Conservation (phyloP, 192 early-diverging fungal species). For the Coemansia sp. region DNA sequence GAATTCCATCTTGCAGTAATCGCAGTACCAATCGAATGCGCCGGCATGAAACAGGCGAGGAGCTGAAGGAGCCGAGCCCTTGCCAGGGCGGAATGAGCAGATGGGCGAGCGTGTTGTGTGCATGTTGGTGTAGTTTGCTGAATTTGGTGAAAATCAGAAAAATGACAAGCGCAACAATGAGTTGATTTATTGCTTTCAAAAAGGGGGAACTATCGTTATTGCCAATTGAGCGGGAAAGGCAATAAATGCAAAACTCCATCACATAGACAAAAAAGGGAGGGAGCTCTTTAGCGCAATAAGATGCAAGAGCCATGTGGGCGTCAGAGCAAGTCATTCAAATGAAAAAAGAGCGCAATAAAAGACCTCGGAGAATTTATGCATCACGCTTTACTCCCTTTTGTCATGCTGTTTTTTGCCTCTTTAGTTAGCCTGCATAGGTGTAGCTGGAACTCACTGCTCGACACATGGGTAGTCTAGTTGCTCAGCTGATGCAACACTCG, state of each 20-base stretch:
- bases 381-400: no score
- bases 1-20: no score
- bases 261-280: neutral
- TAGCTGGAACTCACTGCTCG: no score
- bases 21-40: no score
- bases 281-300: neutral
- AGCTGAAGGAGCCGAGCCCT: neutral
- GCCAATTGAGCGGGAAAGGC: neutral
- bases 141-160: constrained; percentile 2
- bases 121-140: neutral
- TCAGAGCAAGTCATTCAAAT: neutral
- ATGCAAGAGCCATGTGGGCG: neutral
- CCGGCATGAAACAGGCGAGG: neutral
- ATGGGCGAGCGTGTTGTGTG: neutral
- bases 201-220: no score
- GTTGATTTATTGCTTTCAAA: no score
- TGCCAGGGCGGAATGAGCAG: neutral
- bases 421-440: no score
- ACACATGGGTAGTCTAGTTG: no score
- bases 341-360: neutral
- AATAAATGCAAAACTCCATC: neutral
- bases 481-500: neutral
- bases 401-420: neutral
- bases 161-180: neutral
- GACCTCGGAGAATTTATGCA: neutral